Evolutionary conservation across 192 early-diverging fungal species (phyloP), one percentile per base, ranked within the genome.

Genomic region (Spinellus fusiger): DNA sequence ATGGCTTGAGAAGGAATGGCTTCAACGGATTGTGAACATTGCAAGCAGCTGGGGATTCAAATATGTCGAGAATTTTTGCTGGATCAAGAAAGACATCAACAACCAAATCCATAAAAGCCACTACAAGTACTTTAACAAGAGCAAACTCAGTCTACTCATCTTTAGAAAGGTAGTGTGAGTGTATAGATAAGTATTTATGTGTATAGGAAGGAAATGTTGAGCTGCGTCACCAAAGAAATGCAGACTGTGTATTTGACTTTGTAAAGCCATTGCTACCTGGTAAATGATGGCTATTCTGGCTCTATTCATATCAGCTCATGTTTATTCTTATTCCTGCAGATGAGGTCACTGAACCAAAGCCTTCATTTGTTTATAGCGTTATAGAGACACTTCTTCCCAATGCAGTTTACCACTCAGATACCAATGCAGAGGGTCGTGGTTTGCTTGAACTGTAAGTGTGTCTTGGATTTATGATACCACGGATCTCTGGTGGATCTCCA

Each of bases 221-320:
- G 35, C 73, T 98, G 44, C 73, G 93, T 35, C 93, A 98, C 74
- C 95, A 98, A 70, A 82, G 94, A 40, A 95, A 86, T 70, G 85
- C 95, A 10, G 95, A 98, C 69, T 95, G 89, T 63, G 82, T 94
- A 47, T 98, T 98, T 81, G 95, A 98, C 56, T 98, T 91, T 81
- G 73, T 92, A 56, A 94, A 92, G 65, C 93, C 93, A 8, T 71
- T 28, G 5, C 44, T 61, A n/a, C 31, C 59, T 33, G 68, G 67
- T 59, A 57, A 69, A 20, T 32, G 25, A 23, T 38, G 31, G n/a
- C n/a, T n/a, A n/a, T n/a, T n/a, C n/a, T n/a, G n/a, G n/a, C n/a
- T n/a, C n/a, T n/a, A n/a, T n/a, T n/a, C n/a, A n/a, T n/a, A n/a
- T n/a, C n/a, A n/a, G n/a, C n/a, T n/a, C n/a, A n/a, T n/a, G n/a